A percentile compares a stretch with the other conserved stretches of the same genome.
phyloP scores from a whole-genome alignment of 495 filamentous ascomycete species.

The Xylaria palmicola region DNA sequence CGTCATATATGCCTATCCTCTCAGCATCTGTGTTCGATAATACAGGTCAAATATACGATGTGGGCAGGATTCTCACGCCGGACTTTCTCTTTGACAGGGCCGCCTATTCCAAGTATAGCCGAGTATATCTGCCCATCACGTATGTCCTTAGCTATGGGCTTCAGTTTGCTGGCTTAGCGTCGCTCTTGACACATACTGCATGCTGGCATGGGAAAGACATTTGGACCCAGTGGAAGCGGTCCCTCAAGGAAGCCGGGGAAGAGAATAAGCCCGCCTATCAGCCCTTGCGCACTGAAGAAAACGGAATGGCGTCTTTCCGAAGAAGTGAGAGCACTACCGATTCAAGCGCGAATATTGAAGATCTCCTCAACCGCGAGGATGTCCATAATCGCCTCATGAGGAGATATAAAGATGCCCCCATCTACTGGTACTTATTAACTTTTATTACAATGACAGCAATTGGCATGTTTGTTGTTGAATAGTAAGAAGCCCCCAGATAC shows the following conservation, averaged over 20 bases:
- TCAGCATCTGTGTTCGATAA: slow-evolving; percentile 79
- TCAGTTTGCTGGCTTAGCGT: slow-evolving; percentile 75
- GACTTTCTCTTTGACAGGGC: slow-evolving; percentile 70
- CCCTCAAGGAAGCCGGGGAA: slow-evolving; percentile 46
- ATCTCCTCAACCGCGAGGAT: slow-evolving; percentile 65
- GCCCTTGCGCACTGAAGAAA: slow-evolving; percentile 34
- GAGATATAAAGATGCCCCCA: slow-evolving; percentile 70
- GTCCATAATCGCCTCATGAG: slow-evolving; percentile 78
- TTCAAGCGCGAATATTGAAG: slow-evolving; percentile 48
- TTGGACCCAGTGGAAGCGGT: slow-evolving; percentile 63
- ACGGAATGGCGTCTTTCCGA: slow-evolving; percentile 17
- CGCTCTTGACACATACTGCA: slow-evolving; percentile 67
- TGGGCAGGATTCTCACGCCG: slow-evolving; percentile 67
- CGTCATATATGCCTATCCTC: slow-evolving; percentile 77
- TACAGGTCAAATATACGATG: slow-evolving; percentile 72
- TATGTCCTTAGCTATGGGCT: slow-evolving; percentile 78
- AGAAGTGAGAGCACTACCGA: slow-evolving; percentile 21
- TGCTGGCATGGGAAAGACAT: slow-evolving; percentile 78
- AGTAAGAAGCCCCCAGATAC: slow-evolving; percentile 40
- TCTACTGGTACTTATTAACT: slow-evolving; percentile 72
- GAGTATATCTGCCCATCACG: slow-evolving; percentile 80
- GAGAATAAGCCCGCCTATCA: slow-evolving; percentile 46
- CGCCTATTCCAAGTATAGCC: slow-evolving; percentile 72
- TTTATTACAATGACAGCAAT: slow-evolving; percentile 69
- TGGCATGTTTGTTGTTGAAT: slow-evolving; percentile 82